phyloP scores from a whole-genome alignment of 2,329 filamentous ascomycete genomes.

The Pestalotiopsis sp. region DNA sequence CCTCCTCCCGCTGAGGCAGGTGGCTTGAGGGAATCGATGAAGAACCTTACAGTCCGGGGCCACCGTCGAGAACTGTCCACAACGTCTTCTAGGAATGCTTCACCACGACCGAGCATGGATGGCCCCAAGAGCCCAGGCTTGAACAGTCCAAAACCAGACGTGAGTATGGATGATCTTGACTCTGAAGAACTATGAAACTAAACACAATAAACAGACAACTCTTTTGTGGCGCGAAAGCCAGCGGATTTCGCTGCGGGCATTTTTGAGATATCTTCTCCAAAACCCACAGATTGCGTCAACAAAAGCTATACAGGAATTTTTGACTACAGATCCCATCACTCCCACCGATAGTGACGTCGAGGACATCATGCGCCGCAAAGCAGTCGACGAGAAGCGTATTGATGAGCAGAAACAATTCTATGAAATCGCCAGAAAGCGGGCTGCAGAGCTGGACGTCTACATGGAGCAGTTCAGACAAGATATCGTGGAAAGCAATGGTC shows the following conservation, averaged over 20 bases:
- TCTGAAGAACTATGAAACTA: conserved; percentile 4
- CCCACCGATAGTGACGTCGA: conserved; percentile 80
- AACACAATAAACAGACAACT: conserved; percentile 45
- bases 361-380: conserved; percentile 79
- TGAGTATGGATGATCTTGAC: conserved; percentile 15
- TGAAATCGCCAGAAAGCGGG: conserved; percentile 88
- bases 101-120: conserved; percentile 48
- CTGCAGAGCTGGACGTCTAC: conserved; percentile 91
- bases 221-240: conserved; percentile 84
- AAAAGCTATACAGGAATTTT: conserved; percentile 81
- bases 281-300: conserved; percentile 84
- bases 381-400: conserved; percentile 82
- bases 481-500: conserved; percentile 73
- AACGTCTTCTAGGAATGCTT: conserved; percentile 33
- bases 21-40: conserved; percentile 33
- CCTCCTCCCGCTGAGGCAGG: conserved; percentile 27
- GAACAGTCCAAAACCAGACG: conserved; percentile 30
- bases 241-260: conserved; percentile 87
- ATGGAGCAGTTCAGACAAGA: conserved; percentile 87
- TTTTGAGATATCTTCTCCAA: conserved; percentile 81
- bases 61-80: conserved; percentile 40
- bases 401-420: conserved; percentile 95
- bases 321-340: conserved; percentile 71
- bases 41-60: conserved; percentile 45
- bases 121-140: conserved; percentile 32